A percentile compares a stretch with the other conserved stretches of the same genome.
Conservation (phyloP, 2,329 filamentous ascomycete species). For the Fusarium veterinarium region DNA sequence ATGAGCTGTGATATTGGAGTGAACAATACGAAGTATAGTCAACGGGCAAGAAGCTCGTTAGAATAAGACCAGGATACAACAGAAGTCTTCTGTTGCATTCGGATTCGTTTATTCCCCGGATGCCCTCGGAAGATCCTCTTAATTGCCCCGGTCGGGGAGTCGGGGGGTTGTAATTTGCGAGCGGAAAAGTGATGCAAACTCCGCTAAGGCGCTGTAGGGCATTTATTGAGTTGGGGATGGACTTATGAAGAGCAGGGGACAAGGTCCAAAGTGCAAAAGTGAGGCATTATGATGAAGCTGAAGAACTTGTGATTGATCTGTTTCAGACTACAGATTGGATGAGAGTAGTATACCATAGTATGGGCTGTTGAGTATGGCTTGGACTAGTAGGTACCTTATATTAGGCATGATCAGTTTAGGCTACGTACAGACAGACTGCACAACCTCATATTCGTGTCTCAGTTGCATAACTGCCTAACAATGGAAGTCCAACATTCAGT, state of each 20-base stretch:
- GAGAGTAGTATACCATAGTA: neutral
- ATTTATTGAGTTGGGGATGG: neutral
- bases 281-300: neutral
- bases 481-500: neutral
- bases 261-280: neutral
- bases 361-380: too few species aligned
- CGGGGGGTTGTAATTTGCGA: constrained; percentile 14
- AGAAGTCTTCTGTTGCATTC: constrained; percentile 5
- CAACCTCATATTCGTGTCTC: neutral
- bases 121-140: neutral
- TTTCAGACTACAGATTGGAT: neutral
- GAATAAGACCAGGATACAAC: neutral
- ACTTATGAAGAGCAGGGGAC: neutral
- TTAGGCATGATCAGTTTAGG: too few species aligned
- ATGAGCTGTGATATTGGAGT: neutral
- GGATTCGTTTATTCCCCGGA: constrained; percentile 21
- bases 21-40: neutral
- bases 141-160: neutral
- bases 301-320: neutral
- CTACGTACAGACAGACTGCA: neutral
- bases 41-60: neutral
- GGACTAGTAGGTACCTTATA: too few species aligned
- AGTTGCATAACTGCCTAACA: neutral
- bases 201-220: constrained; percentile 21
- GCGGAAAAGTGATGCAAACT: constrained; percentile 15